Base-by-base conservation (phyloP, 2,329 filamentous ascomycete genomes). In the Cladophialophora immunda region DNA sequence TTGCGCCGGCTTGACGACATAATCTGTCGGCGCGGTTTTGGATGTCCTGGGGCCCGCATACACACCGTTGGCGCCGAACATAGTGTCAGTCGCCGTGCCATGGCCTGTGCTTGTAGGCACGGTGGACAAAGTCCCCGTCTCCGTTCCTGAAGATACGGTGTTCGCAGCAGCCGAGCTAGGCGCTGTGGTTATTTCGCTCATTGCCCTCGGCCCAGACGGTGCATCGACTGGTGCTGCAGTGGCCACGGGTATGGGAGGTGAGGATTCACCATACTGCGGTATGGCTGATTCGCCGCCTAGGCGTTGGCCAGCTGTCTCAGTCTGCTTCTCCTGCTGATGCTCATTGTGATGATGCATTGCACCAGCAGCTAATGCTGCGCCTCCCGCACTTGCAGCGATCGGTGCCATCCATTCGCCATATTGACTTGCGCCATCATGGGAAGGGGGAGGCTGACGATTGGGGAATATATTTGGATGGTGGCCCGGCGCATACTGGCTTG, bases 371-470 rank as follows among this genome's bases (percentile, higher is more conserved):
- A 61, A 34, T 52, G 69, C 68, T 59, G 76, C 66, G 38, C 67
- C 73, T 65, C 66, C 68, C 29, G 58, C 63, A 19, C 64, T 70
- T 32, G 79, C 81, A 52, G 81, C 81, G 34, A 79, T 77, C 13
- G 83, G 83, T 25, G 80, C 82, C 78, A 87, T 83, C 85, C 85
- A 88, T 32, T 84, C 79, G 17, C 82, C 82, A 64, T 86, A 84
- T 59, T 80, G 78, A 68, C 79, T 84, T 66, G 27, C 64, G 65
- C 68, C 60, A 69, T 69, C 69, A 66, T 47, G 63, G 32, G 66
- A 32, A 17, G 64, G 19, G 57, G 68, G 25, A 29, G 61, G 58
- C 27, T 62, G 68, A 34, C 70, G 69, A 29, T 52, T 60, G 17
- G 64, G 67, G 41, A 69, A 27, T 29, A 71, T 60, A 54, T 71